Percentiles rank a stretch among this genome's conserved stretches.
These are phyloP conservation scores for Schoenoplectus triqueter DNA, from an alignment of 202 grass and related monocot genomes.

Conservation along the genomic window DNA sequence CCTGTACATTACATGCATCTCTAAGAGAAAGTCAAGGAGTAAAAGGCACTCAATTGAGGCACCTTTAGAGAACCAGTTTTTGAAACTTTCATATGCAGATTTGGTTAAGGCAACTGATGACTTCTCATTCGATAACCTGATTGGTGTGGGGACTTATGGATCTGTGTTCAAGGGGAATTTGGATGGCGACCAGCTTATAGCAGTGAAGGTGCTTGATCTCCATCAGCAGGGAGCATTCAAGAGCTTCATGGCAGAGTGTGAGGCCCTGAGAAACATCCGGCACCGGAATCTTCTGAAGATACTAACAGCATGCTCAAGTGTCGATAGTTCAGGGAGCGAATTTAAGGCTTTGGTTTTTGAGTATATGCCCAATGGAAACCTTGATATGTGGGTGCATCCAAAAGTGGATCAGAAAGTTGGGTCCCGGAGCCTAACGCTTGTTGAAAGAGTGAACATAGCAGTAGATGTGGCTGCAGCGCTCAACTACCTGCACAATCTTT, in stretches of 20 bases:
- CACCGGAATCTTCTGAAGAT: constrained; percentile 55
- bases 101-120: constrained; percentile 38
- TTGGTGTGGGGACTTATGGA: constrained; percentile 34
- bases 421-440: constrained; percentile 13
- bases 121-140: constrained; percentile 40
- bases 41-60: constrained; percentile 10
- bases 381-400: constrained; percentile 50
- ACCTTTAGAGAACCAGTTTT: constrained; percentile 9
- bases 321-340: constrained; percentile 44
- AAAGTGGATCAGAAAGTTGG: constrained; percentile 17
- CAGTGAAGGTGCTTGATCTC: constrained; percentile 50
- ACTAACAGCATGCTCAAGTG: constrained; percentile 40
- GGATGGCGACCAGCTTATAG: neutral
- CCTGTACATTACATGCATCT: neutral
- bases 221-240: constrained; percentile 40
- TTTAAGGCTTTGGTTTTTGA: constrained; percentile 51
- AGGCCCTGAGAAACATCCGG: constrained; percentile 40
- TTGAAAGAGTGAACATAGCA: constrained; percentile 37
- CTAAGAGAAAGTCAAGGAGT: constrained; percentile 29
- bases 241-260: constrained; percentile 49
- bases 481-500: constrained; percentile 40
- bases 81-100: constrained; percentile 33
- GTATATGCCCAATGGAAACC: constrained; percentile 47
- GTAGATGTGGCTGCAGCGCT: constrained; percentile 29
- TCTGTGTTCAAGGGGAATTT: constrained; percentile 39